Base-by-base conservation (phyloP, 495 filamentous ascomycete genomes). In the Lichenothelia convexa region DNA sequence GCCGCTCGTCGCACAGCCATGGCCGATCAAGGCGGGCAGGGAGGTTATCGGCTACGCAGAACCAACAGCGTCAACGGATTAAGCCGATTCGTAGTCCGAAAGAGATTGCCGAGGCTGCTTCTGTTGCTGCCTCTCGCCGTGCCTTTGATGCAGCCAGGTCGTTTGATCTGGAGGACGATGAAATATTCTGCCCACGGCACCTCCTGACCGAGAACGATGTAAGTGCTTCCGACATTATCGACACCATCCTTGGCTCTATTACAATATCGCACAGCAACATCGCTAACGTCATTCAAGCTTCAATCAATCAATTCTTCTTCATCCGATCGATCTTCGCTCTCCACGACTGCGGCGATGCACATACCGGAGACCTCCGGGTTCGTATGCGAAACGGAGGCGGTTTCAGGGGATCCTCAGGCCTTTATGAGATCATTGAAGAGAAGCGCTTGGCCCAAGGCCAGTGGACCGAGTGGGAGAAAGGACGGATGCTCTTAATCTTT, bases 181-280 rank as follows among this genome's bases (percentile, higher is more conserved):
- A 94, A 60, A 78, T 93, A 54, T 97, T 97, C 59, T 94, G 89
- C 54, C 89, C 89, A 3, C 59, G 57, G 45, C 73, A 76, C 46
- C 69, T 97, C 45, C 65, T 94, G 63, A 93, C 86, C 18, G 86
- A 95, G 55, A 84, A 75, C 59, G 89, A 97, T 72, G 87, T 93
- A 74, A 69, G 85, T 80, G 45, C 18, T 8, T 18, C 17, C 16
- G n/a, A 18, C 17, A 18, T 18, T 8, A 18, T 15, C 3, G 8
- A 33, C 1, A 18, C 8, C 31, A 11, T 29, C 15, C 9, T 9
- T 11, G 9, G 24, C 24, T 29, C 9, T 29, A 9, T 11, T 11
- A 29, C 9, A 9, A 29, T 13, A 29, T 11, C 24, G 9, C 24
- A 29, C 9, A 9, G 15, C 24, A n/a, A n/a, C n/a, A n/a, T n/a